Conservation (phyloP, 164 flowering plant species). For the Liquidambar formosana region DNA sequence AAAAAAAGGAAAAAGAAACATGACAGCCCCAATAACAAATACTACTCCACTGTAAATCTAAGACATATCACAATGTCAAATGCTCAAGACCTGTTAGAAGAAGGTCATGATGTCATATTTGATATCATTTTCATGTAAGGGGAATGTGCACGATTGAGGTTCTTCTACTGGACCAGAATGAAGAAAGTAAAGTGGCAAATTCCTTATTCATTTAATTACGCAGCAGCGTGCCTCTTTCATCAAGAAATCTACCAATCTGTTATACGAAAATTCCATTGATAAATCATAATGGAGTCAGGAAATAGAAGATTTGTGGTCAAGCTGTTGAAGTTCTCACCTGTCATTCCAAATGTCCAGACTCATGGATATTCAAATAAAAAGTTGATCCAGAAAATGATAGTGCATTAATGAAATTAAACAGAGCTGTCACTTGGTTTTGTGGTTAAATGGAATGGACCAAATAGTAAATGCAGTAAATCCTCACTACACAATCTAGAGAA, state of each 20-base stretch:
- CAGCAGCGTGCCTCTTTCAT: background rate
- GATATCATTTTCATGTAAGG: background rate
- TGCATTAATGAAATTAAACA: no score
- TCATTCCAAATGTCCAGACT: background rate
- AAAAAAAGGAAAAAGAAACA: background rate
- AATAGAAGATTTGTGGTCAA: no score
- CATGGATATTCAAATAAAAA: background rate
- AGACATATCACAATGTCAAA: background rate
- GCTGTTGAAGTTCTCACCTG: background rate
- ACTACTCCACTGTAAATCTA: background rate
- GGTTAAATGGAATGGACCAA: no score
- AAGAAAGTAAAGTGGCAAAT: background rate
- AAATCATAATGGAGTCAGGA: no score
- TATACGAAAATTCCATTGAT: no score
- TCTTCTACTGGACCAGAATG: background rate
- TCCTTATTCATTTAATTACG: background rate
- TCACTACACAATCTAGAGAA: no score
- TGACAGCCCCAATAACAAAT: background rate
- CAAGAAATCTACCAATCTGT: no score
- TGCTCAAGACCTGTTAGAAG: background rate
- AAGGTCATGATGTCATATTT: background rate
- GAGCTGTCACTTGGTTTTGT: no score
- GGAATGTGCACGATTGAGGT: background rate
- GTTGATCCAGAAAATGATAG: background rate
- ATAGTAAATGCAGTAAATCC: no score